Evolutionary conservation across 345 rosid species (phyloP).

Genomic region (Brassica carinata): DNA sequence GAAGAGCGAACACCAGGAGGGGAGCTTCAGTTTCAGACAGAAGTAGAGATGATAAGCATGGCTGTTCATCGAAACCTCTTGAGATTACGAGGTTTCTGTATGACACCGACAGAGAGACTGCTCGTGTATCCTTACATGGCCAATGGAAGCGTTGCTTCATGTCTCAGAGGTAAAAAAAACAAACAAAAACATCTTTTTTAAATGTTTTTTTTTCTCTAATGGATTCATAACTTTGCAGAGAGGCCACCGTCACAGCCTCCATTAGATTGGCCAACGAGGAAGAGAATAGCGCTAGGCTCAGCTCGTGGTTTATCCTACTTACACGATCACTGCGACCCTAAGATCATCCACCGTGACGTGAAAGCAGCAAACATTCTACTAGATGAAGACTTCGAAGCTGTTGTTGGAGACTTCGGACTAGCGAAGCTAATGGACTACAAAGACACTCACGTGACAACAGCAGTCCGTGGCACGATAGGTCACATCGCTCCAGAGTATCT

Average conservation of each 20-base stretch:
- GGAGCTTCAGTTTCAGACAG: slow-evolving; percentile 97
- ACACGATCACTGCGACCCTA: slow-evolving; percentile 98
- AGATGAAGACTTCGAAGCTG: slow-evolving; percentile 97
- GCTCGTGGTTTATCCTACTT: slow-evolving; percentile 95
- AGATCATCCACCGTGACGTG: slow-evolving; percentile 96
- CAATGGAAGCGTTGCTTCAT: slow-evolving; percentile 97
- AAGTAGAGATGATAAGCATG: slow-evolving; percentile 99
- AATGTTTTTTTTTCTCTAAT: not conserved
- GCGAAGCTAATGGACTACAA: slow-evolving; percentile 99
- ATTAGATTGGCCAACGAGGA: slow-evolving; percentile 86
- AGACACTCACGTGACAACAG: slow-evolving; percentile 97
- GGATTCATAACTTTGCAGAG: slow-evolving; percentile 46
- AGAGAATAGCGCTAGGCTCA: slow-evolving; percentile 89
- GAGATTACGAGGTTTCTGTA: slow-evolving; percentile 88
- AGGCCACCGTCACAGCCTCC: slow-evolving; percentile 87
- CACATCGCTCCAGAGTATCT: slow-evolving; percentile 98
- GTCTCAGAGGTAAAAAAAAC: slow-evolving; percentile 68
- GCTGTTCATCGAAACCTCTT: slow-evolving; percentile 97
- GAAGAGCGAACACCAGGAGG: slow-evolving; percentile 99
- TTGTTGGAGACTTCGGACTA: slow-evolving; percentile 95
- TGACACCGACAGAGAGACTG: slow-evolving; percentile 93
- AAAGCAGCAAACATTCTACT: slow-evolving; percentile 96
- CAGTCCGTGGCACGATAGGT: slow-evolving; percentile 96
- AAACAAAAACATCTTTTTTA: not conserved
- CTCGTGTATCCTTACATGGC: slow-evolving; percentile 99